phyloP scores from a whole-genome alignment of 2,329 filamentous ascomycete genomes.

The Elsinoe perseae region DNA sequence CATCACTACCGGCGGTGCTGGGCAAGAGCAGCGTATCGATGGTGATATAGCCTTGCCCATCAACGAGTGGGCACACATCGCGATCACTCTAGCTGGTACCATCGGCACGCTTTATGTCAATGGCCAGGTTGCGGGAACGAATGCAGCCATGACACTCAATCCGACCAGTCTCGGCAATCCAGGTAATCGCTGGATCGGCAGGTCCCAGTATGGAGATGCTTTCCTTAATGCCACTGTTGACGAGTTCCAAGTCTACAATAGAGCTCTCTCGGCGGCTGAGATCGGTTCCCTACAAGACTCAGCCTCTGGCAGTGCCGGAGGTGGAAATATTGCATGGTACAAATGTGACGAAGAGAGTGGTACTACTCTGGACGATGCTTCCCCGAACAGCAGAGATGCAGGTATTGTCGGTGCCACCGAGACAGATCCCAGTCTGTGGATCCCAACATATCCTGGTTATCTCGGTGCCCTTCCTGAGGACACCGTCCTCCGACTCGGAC shows the following conservation, averaged over 20 bases:
- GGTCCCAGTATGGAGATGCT: background rate
- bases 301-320: background rate
- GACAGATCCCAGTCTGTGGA: background rate
- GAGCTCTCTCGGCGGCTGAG: background rate
- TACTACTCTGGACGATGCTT: background rate
- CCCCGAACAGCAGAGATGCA: background rate
- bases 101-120: background rate
- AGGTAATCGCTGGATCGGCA: background rate
- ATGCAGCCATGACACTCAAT: background rate
- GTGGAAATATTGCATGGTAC: background rate
- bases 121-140: background rate
- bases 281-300: background rate
- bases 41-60: background rate
- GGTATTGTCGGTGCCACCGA: background rate
- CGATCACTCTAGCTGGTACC: background rate
- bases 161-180: background rate
- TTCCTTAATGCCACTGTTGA: background rate
- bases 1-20: background rate
- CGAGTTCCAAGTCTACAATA: background rate
- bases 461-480: background rate
- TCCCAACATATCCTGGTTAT: background rate
- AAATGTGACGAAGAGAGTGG: background rate
- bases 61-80: background rate
- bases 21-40: background rate
- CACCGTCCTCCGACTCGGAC: background rate